Evolutionary conservation across 306 rosid genomes (phyloP), one percentile per base, ranked within the genome.

Genomic region (Prunus salicina): DNA sequence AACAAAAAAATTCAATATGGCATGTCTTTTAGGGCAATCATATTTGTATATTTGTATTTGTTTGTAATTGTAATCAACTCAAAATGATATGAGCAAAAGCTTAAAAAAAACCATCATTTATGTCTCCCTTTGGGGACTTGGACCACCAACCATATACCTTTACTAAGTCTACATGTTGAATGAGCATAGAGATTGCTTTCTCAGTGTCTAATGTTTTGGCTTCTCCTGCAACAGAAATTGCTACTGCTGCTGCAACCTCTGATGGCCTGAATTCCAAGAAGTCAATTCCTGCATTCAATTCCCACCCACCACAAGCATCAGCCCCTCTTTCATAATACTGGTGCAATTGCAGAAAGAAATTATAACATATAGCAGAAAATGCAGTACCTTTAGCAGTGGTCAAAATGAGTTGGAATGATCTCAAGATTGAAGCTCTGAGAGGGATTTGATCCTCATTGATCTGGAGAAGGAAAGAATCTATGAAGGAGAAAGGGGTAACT

Each of bases 261-360:
- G 99, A 96, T 43, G 97, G 93, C 80, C 65, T 92, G 91, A 88
- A 96, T 87, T 88, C 99, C 93, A 96, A 88, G 86, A 90, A 92
- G 73, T 91, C 99, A 76, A 93, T 85, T 69, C 89, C 98, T 95
- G 92, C 97, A 85, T 89, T 86, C 32, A 85, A 82, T 84, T 80
- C 82, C 83, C 79, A 87, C 82, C 88, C 83, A 76, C 83, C 74
- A 16, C 47, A 4, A 69, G 72, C 30, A 83, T 76, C 69, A 80
- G 52, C 57, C 77, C 71, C 80, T 47, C 52, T 24, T 65, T 64
- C 82, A 76, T 50, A 81, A 80, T 69, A 57, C 73, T 69, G 64
- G 25, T 67, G 58, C 60, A 49, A 75, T 38, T 32, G n/a, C 67
- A 78, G 16, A 82, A 32, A 63, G 47, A 78, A 68, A 52, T 51